Percentiles rank a stretch among this genome's conserved stretches.
These are phyloP conservation scores for Bombardia bombarda DNA, from an alignment of 495 filamentous ascomycete species.

Conservation along the genomic window DNA sequence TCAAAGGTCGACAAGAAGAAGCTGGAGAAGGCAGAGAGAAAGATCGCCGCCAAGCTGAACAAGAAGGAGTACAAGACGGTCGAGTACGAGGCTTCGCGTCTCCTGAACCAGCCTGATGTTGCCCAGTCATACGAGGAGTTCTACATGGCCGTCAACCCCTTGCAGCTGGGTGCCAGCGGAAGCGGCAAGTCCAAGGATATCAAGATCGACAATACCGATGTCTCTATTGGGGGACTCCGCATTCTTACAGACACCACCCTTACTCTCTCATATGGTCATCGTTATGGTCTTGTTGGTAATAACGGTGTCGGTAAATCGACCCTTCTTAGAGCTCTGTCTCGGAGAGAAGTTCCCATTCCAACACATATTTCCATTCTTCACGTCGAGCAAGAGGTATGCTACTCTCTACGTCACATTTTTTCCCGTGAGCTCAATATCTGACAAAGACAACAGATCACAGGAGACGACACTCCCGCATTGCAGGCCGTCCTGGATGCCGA, in stretches of 20 bases:
- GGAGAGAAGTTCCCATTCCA: slow-evolving; percentile 88
- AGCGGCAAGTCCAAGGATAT: slow-evolving; percentile 95
- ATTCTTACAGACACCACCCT: slow-evolving; percentile 86
- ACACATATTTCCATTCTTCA: slow-evolving; percentile 98
- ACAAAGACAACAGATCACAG: slow-evolving; percentile 60
- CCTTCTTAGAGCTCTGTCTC: slow-evolving; percentile 79
- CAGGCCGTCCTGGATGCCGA: slow-evolving; percentile 97
- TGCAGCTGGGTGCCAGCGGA: slow-evolving; percentile 67
- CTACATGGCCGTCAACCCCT: slow-evolving; percentile 97
- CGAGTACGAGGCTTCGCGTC: slow-evolving; percentile 88
- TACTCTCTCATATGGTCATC: slow-evolving; percentile 84
- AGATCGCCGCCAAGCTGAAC: slow-evolving; percentile 97
- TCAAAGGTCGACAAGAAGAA: slow-evolving; percentile 98
- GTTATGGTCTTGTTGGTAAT: slow-evolving; percentile 96
- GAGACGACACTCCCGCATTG: slow-evolving; percentile 90
- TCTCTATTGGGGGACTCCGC: slow-evolving; percentile 79
- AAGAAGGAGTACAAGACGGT: slow-evolving; percentile 98
- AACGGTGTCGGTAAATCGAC: slow-evolving; percentile 99
- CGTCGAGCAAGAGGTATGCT: slow-evolving; percentile 91
- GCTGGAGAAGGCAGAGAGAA: slow-evolving; percentile 93
- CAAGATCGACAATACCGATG: slow-evolving; percentile 92
- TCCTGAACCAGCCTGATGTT: slow-evolving; percentile 74
- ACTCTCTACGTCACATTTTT: no score
- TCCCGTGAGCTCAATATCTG: no score
- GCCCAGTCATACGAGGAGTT: slow-evolving; percentile 98